Evolutionary conservation across 2,329 filamentous ascomycete species (phyloP), one percentile per base, ranked within the genome.

Genomic region (Hypoxylon sp.): DNA sequence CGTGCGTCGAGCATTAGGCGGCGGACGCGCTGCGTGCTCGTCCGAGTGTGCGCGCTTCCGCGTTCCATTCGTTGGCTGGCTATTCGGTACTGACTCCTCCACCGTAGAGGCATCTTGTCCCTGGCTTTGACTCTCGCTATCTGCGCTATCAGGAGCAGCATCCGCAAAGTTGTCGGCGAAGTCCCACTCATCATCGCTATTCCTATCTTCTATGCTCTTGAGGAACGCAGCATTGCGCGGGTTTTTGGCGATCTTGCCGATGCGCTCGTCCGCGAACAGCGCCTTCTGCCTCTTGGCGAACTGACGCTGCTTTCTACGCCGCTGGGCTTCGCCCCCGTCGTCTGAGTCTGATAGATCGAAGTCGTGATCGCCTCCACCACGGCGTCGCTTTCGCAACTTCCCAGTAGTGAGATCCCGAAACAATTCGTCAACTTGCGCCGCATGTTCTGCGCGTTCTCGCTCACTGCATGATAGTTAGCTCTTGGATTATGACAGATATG

Each of bases 331-430:
- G 16, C 91, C 88, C 68, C 91, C 93, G 71, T 97, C 95, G 70
- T 97, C 95, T 2, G 93, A 95, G 76, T 98, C 96, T 4, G 93
- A 94, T 20, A 97, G 86, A 72, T 95, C 92, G 67, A 94, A 90
- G 72, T 94, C 91, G 75, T 92, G 85, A 67, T 86, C 70, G 14
- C 72, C 75, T 64, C 90, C 91, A 75, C 87, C 73, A 5, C 75
- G 74, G 18, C 83, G 85, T 45, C 92, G 89, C 76, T 96, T 95
- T 66, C 93, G 91, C 51, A 99, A 85, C 77, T 89, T 91, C 52
- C 96, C 96, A 11, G 91, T 96, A 3, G 93, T 96, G 72, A 99
- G 91, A 75, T 98, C 95, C 72, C 92, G 94, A 84, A 96, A 93
- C 53, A 99, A 86, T 80, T 96, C 96, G 73, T 94, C 91, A 12